Conservation (phyloP, 306 rosid species). For the Fragaria iinumae region DNA sequence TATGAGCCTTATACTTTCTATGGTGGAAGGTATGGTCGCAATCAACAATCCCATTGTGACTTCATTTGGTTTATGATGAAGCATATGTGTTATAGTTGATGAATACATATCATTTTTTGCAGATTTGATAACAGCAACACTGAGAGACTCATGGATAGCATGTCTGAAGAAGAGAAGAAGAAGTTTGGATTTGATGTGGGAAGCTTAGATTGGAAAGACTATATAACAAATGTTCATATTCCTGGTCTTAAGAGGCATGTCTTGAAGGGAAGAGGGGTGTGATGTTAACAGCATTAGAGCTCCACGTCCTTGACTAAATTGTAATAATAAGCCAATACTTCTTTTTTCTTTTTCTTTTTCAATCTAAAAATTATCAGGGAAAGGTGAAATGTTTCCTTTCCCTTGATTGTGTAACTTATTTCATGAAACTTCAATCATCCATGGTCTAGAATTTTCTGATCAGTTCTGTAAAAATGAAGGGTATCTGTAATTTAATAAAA, state of each 20-base stretch:
- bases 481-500: constrained; percentile 2
- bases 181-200: constrained; percentile 79
- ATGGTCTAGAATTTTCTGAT: constrained; percentile 11
- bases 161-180: constrained; percentile 82
- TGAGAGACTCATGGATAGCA: constrained; percentile 61
- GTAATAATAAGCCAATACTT: constrained; percentile 27
- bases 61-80: not conserved
- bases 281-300: constrained; percentile 14
- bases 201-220: constrained; percentile 78
- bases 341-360: not conserved
- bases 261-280: constrained; percentile 66
- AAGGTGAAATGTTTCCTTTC: constrained; percentile 25
- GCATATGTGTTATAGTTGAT: not conserved
- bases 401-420: constrained; percentile 41
- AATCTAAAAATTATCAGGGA: constrained; percentile 14
- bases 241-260: constrained; percentile 88
- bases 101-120: constrained; percentile 21
- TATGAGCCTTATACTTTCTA: constrained; percentile 90
- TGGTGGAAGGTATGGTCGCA: constrained; percentile 75
- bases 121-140: constrained; percentile 90
- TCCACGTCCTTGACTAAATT: constrained; percentile 28
- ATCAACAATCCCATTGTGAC: not conserved
- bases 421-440: constrained; percentile 29
- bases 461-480: constrained; percentile 30
- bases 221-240: constrained; percentile 78